Base-by-base conservation (phyloP, 2,329 filamentous ascomycete species). In the Arachnomyces sp. region DNA sequence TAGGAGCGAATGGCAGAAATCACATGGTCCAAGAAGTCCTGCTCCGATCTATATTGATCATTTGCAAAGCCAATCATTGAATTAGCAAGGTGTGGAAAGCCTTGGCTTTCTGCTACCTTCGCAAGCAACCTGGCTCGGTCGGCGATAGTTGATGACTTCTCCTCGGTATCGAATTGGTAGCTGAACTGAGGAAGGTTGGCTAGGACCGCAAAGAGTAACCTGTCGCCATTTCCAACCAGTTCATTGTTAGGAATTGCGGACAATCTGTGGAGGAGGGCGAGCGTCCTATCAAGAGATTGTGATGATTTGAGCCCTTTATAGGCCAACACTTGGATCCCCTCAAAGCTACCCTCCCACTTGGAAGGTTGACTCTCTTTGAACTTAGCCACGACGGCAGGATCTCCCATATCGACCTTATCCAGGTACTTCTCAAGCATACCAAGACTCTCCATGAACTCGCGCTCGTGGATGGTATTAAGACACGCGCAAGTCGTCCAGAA, bases 401-500 rank as follows among this genome's bases (percentile, higher is more conserved):
- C 79, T 34, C 76, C 74, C 33, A 98, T 74, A 59, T 98, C 85
- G 15, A 96, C 70, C 59, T 92, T 94, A 50, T 80, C 77, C 15
- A 98, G 66, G 28, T 94, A 80, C 54, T 85, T 84, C 43, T 94
- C 85, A 7, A 98, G 74, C 85, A 98, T 95, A 38, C 85, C 82
- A 9, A 95, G 71, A 15, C 86, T 88, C 58, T 95, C 92, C 46
- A 92, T 76, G 47, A 95, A 98, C 56, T 98, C 92, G 15, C 83
- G 78, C 63, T 98, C 93, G 49, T 96, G 94, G 55, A 96, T 94
- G 0, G 92, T 96, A 55, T 96, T 89, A 14, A 98, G 69, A 58
- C 92, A 98, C 8, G 92, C 92, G 54, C 89, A 95, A 0, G 86
- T 95, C 1, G 90, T 94, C 93, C 93, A 98, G 63, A 98, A 96